Evolutionary conservation across 1,284 basidiomycete species (phyloP), one percentile per base, ranked within the genome.

Genomic region (Marasmius oreades): DNA sequence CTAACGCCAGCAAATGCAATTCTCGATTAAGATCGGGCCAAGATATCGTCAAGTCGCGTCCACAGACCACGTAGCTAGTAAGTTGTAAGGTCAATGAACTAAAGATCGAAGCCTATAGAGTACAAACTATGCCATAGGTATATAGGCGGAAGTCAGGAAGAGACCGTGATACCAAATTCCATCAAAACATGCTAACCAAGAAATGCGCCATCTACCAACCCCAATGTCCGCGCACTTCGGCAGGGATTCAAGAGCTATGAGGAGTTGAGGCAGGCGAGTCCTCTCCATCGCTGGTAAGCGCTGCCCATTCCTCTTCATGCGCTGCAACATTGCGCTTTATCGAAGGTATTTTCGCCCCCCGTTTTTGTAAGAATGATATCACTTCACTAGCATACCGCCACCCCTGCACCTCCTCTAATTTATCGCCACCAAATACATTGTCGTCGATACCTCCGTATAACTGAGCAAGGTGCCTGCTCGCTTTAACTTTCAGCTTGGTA

Each of bases 381-480:
- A 90, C 82, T 69, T 92, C 89, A 34, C 70, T 70, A 43, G 80
- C 82, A 63, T 69, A 71, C 58, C 88, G 75, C 77, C 81, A 86
- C 23, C 84, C 86, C 48, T 75, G 20, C 3, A 10, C 2, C 28
- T 53, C 37, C 22, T 55, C 42, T 3, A 36, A 24, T 22, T 26
- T 26, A 26, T 22, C 36, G 22, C 43, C 20, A 26, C 46, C 26
- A 31, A 5, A 52, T 65, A 12, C 24, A 22, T 22, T 26, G 28
- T 24, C 34, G 16, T 76, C 70, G 31, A 77, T 63, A 42, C 76
- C 79, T 47, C 84, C 85, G 61, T 78, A 84, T 37, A 67, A 67
- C 54, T 67, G 71, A 20, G 86, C 88, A 23, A 92, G 75, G 66
- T 90, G 86, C 23, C 66, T 65, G 39, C 81, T 84, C 20, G 87